Evolutionary conservation across 2,329 filamentous ascomycete genomes (phyloP).

Genomic region (Metarhizium album): DNA sequence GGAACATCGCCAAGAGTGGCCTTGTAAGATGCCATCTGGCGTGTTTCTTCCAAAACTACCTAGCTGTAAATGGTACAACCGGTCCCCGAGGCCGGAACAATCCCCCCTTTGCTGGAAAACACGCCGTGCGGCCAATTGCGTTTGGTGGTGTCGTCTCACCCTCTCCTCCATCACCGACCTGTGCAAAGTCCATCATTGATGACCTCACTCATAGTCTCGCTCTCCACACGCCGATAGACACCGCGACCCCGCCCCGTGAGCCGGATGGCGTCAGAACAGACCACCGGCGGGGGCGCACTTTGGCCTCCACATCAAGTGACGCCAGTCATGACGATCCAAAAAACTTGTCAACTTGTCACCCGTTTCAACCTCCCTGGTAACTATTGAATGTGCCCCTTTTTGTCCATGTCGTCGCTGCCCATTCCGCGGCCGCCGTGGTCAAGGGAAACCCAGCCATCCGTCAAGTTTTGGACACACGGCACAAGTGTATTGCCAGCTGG

Average conservation of each 20-base stretch:
- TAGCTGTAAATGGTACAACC: too few species aligned
- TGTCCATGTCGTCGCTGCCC: too few species aligned
- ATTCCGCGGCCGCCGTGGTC: too few species aligned
- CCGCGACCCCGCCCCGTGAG: not conserved
- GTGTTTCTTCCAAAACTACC: too few species aligned
- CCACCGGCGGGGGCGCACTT: not conserved
- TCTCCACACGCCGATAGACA: not conserved
- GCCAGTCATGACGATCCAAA: not conserved
- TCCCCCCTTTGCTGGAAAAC: too few species aligned
- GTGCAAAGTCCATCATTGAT: not conserved
- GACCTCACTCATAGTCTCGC: not conserved
- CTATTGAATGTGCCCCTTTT: not conserved
- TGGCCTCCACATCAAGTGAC: not conserved
- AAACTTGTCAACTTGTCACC: not conserved
- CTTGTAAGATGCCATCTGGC: too few species aligned
- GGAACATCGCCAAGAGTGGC: too few species aligned
- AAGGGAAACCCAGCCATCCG: not conserved
- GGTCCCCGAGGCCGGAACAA: too few species aligned
- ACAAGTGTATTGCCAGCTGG: constrained; percentile 47
- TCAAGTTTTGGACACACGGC: constrained; percentile 15
- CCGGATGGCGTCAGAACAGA: not conserved
- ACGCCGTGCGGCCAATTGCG: too few species aligned
- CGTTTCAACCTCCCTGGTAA: not conserved
- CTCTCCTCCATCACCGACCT: too few species aligned
- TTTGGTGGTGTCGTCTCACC: too few species aligned